phyloP scores from a whole-genome alignment of 306 rosid species.

The Rosa rugosa region DNA sequence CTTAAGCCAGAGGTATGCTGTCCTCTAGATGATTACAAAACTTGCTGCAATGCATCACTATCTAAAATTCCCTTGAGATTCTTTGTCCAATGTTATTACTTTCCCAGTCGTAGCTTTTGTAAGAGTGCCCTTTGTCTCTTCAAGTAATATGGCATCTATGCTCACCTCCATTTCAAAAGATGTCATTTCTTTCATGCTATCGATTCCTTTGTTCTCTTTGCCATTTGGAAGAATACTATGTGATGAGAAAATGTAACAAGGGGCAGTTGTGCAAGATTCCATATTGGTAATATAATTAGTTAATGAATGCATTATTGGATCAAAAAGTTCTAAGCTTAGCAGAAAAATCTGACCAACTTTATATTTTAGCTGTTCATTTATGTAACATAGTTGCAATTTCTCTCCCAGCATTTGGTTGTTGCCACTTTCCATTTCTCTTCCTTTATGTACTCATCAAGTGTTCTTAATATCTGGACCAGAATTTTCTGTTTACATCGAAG shows the following conservation, averaged over 20 bases:
- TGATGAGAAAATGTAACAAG: neutral
- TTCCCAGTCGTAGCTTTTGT: neutral
- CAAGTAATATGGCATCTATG: neutral
- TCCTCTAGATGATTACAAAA: neutral
- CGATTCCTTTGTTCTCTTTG: neutral
- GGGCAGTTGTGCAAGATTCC: neutral
- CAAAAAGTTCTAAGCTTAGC: neutral
- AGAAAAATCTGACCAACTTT: neutral
- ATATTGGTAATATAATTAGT: neutral
- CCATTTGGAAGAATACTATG: neutral
- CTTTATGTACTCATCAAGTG: conserved; percentile 24
- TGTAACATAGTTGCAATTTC: neutral
- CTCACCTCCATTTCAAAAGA: neutral
- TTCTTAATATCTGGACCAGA: conserved; percentile 57
- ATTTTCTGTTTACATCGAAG: conserved; percentile 72
- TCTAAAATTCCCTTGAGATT: neutral
- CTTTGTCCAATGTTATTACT: neutral
- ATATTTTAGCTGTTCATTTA: neutral
- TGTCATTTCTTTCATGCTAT: neutral
- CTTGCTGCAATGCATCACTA: neutral
- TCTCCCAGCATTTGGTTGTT: conserved; percentile 16
- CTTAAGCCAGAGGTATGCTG: conserved; percentile 88
- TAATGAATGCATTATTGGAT: neutral
- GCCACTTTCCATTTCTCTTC: conserved; percentile 12
- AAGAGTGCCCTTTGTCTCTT: neutral